phyloP scores from a whole-genome alignment of 1,139 yeast species.

The Saccharomyces hybrid region DNA sequence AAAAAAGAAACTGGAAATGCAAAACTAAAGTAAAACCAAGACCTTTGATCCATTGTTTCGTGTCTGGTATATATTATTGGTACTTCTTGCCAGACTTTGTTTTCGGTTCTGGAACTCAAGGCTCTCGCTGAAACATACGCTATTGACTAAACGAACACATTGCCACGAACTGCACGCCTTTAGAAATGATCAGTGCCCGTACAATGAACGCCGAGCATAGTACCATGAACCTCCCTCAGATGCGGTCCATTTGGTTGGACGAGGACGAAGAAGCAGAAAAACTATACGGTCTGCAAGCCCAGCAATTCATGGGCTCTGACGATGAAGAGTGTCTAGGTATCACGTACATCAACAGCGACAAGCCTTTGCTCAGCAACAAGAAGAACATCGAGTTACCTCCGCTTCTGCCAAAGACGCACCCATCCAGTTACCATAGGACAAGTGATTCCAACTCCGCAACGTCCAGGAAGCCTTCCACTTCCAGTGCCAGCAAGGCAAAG shows the following conservation, averaged over 20 bases:
- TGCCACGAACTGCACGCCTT: too few relatives aligned
- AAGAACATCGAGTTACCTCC: conserved; percentile 32
- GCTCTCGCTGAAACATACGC: neutral
- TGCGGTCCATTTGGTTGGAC: conserved; percentile 38
- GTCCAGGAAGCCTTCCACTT: neutral
- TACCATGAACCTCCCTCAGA: conserved; percentile 21
- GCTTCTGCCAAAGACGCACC: conserved; percentile 11
- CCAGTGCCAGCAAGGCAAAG: conserved; percentile 9
- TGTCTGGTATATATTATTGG: neutral
- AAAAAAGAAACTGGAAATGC: neutral
- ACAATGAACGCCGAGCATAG: neutral
- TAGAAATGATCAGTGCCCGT: neutral
- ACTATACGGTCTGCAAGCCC: conserved; percentile 14
- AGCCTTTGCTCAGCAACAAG: conserved; percentile 28
- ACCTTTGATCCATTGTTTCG: neutral
- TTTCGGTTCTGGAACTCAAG: neutral
- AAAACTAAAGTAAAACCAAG: neutral
- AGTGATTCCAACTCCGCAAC: conserved; percentile 2
- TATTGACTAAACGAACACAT: neutral
- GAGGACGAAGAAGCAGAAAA: conserved; percentile 33
- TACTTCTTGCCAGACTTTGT: neutral
- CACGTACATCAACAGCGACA: conserved; percentile 29
- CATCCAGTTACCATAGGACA: conserved; percentile 14
- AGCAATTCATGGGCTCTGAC: conserved; percentile 1
- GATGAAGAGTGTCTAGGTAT: conserved; percentile 25